These are phyloP conservation scores for Termitomyces eurrhizus DNA, from an alignment of 768 basidiomycete genomes.

Conservation along the genomic window DNA sequence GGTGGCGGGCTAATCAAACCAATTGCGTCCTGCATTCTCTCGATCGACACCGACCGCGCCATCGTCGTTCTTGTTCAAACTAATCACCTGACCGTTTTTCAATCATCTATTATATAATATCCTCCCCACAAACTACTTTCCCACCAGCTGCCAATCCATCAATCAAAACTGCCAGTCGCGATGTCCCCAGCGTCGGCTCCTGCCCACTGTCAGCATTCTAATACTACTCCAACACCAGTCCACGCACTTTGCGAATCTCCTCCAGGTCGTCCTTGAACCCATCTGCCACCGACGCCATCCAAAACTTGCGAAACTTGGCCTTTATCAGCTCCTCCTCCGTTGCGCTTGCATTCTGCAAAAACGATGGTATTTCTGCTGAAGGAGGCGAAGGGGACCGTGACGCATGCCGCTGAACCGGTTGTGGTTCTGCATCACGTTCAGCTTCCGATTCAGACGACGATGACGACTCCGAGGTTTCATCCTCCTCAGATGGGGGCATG, in stretches of 20 bases:
- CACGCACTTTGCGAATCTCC: conserved; percentile 66
- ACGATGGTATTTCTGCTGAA: conserved; percentile 49
- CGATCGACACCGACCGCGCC: conserved; percentile 18
- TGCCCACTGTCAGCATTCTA: conserved; percentile 12
- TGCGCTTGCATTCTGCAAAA: conserved; percentile 36
- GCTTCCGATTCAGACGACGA: conserved; percentile 20
- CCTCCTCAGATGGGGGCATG: conserved; percentile 5
- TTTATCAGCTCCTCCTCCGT: conserved; percentile 49
- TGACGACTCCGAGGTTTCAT: conserved; percentile 20
- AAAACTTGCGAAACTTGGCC: conserved; percentile 74
- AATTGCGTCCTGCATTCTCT: conserved; percentile 9
- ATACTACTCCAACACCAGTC: not conserved
- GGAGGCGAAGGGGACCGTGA: conserved; percentile 46
- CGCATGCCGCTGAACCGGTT: conserved; percentile 17
- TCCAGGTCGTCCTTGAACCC: conserved; percentile 85
- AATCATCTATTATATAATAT: not conserved
- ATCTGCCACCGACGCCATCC: conserved; percentile 82
- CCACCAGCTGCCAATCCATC: conserved; percentile 81
- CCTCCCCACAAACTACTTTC: conserved; percentile 50
- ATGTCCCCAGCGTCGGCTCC: conserved; percentile 65
- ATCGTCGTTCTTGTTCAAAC: not conserved
- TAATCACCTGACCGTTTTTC: conserved; percentile 5
- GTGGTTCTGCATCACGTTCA: conserved; percentile 9
- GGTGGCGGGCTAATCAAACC: conserved; percentile 56
- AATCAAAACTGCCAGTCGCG: conserved; percentile 70